Base-by-base conservation (phyloP, 2,329 filamentous ascomycete genomes). In the Ceratocystis harringtonii region DNA sequence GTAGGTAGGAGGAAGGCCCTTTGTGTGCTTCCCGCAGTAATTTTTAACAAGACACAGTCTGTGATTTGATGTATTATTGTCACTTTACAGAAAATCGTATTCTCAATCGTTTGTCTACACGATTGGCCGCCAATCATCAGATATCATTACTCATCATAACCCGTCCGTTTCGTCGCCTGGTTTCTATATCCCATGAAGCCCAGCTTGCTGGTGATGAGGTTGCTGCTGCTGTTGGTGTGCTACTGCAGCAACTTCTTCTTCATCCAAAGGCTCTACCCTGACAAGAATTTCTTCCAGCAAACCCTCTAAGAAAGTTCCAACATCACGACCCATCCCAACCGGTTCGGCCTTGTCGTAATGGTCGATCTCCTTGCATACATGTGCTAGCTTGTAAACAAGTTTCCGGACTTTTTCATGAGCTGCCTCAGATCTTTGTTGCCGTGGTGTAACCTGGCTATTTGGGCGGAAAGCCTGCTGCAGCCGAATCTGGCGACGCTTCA, bases 251-350 rank as follows among this genome's bases (percentile, higher is more conserved):
- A 52, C 63, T 12, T 84, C 83, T n/a, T 84, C 83, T 70, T 90
- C 89, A 71, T 94, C 89, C 68, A 91, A 80, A 3, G 92, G 89
- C 77, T 97, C 92, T 15, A 97, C 90, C 65, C 94, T 79, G 44
- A 96, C 91, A 25, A 99, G 78, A 28, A 99, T 87, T 78, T 99
- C 94, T 74, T 99, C 50, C 43, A 99, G 77, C 68, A 97, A 83
- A 0, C 92, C 92, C 74, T 99, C 94, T 6, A 97, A 76, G 70
- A 97, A 95, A 0, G 89, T 90, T 57, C 86, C 85, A 1, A 96
- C 91, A 30, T 92, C 92, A 57, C 90, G 86, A 0, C 91, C 92
- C 92, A 97, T 96, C 0, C 91, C 90, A 10, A 97, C 90, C 5
- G 91, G 90, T 70, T 90, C 88, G 55, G 86, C 83, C 73, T 87